Base-by-base conservation (phyloP, 108 stramenopile genomes). In the Fistulifera solaris region DNA sequence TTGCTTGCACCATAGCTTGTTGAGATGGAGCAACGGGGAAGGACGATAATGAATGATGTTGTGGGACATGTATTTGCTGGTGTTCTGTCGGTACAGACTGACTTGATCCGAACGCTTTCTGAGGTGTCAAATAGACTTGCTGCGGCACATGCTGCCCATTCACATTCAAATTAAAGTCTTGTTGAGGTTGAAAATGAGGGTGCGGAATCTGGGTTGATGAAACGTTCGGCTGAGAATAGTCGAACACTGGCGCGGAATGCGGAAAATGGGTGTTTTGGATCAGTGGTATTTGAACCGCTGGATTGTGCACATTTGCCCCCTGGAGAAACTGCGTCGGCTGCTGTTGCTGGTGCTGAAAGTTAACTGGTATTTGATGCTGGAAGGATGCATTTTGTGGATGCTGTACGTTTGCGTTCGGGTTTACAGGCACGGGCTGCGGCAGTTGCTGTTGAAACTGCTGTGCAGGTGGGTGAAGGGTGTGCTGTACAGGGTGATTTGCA, bases 371-470 rank as follows among this genome's bases (percentile, higher is more conserved):
- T 10, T 51, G 50, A 3, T 26, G 24, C 22, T 51, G 50, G 21
- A 5, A 19, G 12, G 22, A 21, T 6, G 2, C 5, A 6, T 26
- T 2, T 21, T 51, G 50, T 27, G 3, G 17, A 2, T 45, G 44
- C 11, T 45, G 44, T 21, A 45, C 21, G 44, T 45, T 17, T 21
- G 44, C 44, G 11, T 45, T 21, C 21, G 11, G 11, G 31, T 35
- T 35, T 35, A 35, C 6, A 35, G 31, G 31, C 6, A 8, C 31
- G 31, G 31, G 66, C 25, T 66, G 62, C 39, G 63, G 70, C 19
- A 39, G 56, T 42, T 48, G 58, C 1, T 66, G 62, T 27, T 64
- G 70, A 13, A 39, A 51, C 35, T 48, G 58, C 1, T 73, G 70
- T 13, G 58, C 41, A n/a, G 56, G 66, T 8, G 52, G 58, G n/a